Evolutionary conservation across 2,329 filamentous ascomycete species (phyloP).

Genomic region (Pseudogymnoascus sp.): DNA sequence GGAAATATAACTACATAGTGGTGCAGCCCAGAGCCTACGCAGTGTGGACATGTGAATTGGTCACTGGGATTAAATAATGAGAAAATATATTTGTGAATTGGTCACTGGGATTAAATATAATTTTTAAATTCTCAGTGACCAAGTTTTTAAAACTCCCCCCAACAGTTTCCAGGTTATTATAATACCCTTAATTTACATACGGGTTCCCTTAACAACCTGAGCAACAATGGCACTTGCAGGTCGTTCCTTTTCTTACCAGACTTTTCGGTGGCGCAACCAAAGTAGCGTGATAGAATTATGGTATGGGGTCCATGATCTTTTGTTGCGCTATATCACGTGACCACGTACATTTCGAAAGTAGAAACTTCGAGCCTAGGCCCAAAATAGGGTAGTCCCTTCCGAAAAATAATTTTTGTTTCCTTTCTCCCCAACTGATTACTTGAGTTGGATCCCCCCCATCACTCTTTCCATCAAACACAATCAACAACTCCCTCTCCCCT

Average conservation of each 20-base stretch:
- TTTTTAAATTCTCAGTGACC: neutral
- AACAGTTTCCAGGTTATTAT: neutral
- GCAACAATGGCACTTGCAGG: neutral
- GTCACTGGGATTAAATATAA: neutral
- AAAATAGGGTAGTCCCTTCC: constrained; percentile 8
- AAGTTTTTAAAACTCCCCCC: neutral
- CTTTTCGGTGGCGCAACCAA: neutral
- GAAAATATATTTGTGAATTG: neutral
- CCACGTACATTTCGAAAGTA: neutral
- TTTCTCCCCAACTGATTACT: constrained; percentile 7
- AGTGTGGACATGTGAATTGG: neutral
- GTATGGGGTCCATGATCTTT: neutral
- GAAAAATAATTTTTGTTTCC: constrained; percentile 11
- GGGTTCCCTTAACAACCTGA: neutral
- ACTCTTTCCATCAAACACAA: constrained; percentile 10
- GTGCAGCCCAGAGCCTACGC: no score
- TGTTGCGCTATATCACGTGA: neutral
- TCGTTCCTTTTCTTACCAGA: no score
- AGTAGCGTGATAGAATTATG: neutral
- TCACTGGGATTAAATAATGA: neutral
- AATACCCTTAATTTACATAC: neutral
- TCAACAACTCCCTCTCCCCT: constrained; percentile 1
- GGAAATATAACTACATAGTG: neutral
- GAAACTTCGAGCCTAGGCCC: constrained; percentile 9
- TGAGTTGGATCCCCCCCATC: constrained; percentile 7